Evolutionary conservation across 2,329 filamentous ascomycete species (phyloP), one percentile per base, ranked within the genome.

Genomic region (Beauveria sp.): DNA sequence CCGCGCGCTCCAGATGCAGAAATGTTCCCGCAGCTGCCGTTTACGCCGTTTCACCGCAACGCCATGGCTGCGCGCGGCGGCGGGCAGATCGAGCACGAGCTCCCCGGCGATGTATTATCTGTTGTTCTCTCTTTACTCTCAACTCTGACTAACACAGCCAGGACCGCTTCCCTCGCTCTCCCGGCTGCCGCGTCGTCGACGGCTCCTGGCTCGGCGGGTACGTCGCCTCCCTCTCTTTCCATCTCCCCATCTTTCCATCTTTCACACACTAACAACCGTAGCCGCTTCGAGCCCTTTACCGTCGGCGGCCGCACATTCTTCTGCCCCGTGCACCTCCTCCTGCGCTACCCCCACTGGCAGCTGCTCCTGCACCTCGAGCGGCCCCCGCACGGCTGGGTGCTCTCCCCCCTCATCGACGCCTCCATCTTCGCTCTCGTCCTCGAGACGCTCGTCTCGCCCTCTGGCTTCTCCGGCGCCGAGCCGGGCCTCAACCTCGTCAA

Each of bases 381-480:
- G 1, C 63, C 62, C 2, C 16, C 58, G 3, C 34, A 61, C 8
- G 64, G 64, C 42, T 66, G 61, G 60, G 30, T 38, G 3, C 20
- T 65, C 3, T 53, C 63, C 9, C 20, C 63, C 8, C 40, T 66
- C 4, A 12, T 60, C 28, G 42, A 64, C 14, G 54, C 65, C n/a
- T 49, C 63, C 5, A 52, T 70, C 20, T 66, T 71, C 20, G 46
- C 58, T n/a, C 50, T 71, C 26, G 60, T 72, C 5, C 59, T 69
- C 2, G 62, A 66, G 40, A 54, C 63, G 16, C 58, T 63, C 6
- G 7, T 63, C 40, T 65, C 66, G 2, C 20, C 62, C 1, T 62
- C 51, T 1, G 67, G 64, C 5, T 60, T 72, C 1, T 10, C 65
- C 3, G 66, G 68, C 8, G 61, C 59, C 2, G 69, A 71, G 43